A percentile compares a stretch with the other conserved stretches of the same genome.
These are phyloP conservation scores for Russula dissimulans DNA, from an alignment of 768 basidiomycete species.

Conservation along the genomic window DNA sequence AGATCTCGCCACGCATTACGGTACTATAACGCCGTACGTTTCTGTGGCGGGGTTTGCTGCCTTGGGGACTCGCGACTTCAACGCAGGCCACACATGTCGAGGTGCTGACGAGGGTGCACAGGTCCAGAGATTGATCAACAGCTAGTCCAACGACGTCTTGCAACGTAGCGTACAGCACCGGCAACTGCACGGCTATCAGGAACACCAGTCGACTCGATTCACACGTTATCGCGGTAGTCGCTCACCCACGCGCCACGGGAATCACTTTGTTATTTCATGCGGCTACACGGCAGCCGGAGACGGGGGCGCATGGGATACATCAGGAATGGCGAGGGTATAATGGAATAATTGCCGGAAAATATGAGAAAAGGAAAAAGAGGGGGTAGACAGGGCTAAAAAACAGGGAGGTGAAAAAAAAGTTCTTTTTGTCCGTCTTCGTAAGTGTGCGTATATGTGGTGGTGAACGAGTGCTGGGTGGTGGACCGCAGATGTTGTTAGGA, in stretches of 20 bases:
- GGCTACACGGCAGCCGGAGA: slow-evolving; percentile 17
- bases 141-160: too few relatives aligned
- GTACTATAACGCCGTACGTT: too few relatives aligned
- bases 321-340: slow-evolving; percentile 19
- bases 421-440: slow-evolving; percentile 10
- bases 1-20: too few relatives aligned
- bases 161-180: too few relatives aligned
- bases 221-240: background rate
- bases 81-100: too few relatives aligned
- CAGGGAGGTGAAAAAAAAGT: background rate
- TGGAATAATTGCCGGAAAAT: slow-evolving; percentile 17
- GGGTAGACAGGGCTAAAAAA: background rate
- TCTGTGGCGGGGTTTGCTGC: too few relatives aligned
- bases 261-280: slow-evolving; percentile 19
- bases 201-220: too few relatives aligned
- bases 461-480: slow-evolving; percentile 8
- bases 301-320: slow-evolving; percentile 14
- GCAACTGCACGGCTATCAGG: background rate
- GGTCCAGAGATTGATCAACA: too few relatives aligned
- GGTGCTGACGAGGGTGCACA: too few relatives aligned
- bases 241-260: slow-evolving; percentile 11
- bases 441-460: background rate
- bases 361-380: background rate
- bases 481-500: slow-evolving; percentile 7
- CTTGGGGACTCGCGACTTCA: too few relatives aligned